Evolutionary conservation across 1,284 basidiomycete genomes (phyloP), one percentile per base, ranked within the genome.

Genomic region (Anthracocystis setariae): DNA sequence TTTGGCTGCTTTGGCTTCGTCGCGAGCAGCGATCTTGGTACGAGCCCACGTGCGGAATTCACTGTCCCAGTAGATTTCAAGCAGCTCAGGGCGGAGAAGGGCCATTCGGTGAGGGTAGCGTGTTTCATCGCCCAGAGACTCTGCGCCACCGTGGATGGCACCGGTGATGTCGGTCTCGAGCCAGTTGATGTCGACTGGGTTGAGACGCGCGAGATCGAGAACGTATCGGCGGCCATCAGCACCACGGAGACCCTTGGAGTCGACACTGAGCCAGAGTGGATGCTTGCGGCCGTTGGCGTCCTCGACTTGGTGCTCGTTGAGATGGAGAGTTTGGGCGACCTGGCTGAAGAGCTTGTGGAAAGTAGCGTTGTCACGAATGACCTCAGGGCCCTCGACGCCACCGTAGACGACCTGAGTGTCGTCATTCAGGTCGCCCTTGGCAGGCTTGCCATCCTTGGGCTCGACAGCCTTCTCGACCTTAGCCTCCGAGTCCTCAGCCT

Each of bases 401-500:
- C 87, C 87, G 81, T 88, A 88, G 43, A 79, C 71, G 20, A 81
- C 77, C 57, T 79, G 77, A 21, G 77, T 87, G 46, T 84, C 83
- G 29, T 82, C 65, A 46, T 80, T 74, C 44, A 79, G 75, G 66
- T 80, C 75, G 33, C 74, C 72, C 61, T 80, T 78, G 49, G 86
- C 79, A 48, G 90, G 89, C 85, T 91, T 89, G 57, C 90, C 90
- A 70, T 91, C 89, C 86, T 89, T 90, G 90, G 90, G 77, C 90
- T 87, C 85, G 90, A 90, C 18, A 13, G 68, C 69, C 58, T 68
- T 72, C 33, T 66, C 64, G 47, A 43, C 48, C 29, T 50, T 32
- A 5, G 50, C 57, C 46, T 67, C 55, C 37, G 70, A 58, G 21
- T 61, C 58, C 12, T 57, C 67, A 8, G 58, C 59, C 23, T 59